Conservation (phyloP, 169 alveolate species). For the Ichthyophthirius multifiliis region DNA sequence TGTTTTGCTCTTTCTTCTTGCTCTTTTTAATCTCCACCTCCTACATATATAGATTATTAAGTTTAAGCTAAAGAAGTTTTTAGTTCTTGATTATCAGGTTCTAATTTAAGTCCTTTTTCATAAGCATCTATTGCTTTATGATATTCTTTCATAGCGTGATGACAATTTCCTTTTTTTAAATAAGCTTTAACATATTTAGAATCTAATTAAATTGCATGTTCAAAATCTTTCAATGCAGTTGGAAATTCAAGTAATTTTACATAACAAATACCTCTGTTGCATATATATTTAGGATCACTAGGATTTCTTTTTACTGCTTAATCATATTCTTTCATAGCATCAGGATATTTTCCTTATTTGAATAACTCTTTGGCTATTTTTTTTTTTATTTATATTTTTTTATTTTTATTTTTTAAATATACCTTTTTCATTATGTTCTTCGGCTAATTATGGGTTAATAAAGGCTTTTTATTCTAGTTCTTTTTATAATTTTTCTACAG, state of each 20-base stretch:
- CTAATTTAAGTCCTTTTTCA: conserved; percentile 93
- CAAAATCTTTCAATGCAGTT: conserved; percentile 89
- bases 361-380: conserved; percentile 82
- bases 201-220: conserved; percentile 94
- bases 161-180: conserved; percentile 95
- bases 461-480: conserved; percentile 91
- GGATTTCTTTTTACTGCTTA: conserved; percentile 98
- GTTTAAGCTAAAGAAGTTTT: conserved; percentile 82
- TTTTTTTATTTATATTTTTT: conserved; percentile 50
- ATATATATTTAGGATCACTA: conserved; percentile 91
- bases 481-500: conserved; percentile 91
- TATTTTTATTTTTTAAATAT: background rate
- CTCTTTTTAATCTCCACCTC: conserved; percentile 65
- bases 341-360: conserved; percentile 93
- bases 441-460: conserved; percentile 95
- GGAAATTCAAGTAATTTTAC: conserved; percentile 95
- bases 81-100: conserved; percentile 90
- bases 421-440: conserved; percentile 70
- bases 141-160: conserved; percentile 94
- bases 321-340: conserved; percentile 95
- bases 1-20: conserved; percentile 82
- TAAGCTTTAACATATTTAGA: conserved; percentile 96
- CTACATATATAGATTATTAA: conserved; percentile 76
- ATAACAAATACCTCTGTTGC: conserved; percentile 97
- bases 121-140: conserved; percentile 95